Conservation (phyloP, 2,329 filamentous ascomycete genomes). For the Aspergillus brasiliensis region DNA sequence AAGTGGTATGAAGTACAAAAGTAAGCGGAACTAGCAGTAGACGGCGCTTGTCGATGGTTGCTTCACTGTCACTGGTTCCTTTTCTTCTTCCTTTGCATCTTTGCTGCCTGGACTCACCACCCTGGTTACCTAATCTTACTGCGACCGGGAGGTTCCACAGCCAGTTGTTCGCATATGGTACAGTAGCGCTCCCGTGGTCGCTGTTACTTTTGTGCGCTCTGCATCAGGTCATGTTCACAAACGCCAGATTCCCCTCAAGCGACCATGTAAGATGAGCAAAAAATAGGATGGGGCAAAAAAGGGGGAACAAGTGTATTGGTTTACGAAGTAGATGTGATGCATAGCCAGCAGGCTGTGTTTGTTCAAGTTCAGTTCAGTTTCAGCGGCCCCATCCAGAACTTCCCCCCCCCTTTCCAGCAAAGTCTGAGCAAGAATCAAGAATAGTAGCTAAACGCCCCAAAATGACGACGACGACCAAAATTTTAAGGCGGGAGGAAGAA, state of each 20-base stretch:
- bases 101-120: constrained; percentile 3
- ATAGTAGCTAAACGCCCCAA: not conserved
- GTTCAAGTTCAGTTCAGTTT: not conserved
- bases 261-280: too few relatives aligned
- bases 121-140: constrained; percentile 4
- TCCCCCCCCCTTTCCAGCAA: not conserved
- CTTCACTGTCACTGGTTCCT: not conserved
- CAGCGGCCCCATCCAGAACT: not conserved
- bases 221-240: not conserved
- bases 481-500: not conserved
- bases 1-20: too few relatives aligned
- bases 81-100: not conserved
- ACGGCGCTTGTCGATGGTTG: not conserved
- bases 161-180: constrained; percentile 15
- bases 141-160: constrained; percentile 16
- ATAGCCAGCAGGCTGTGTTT: not conserved
- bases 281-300: too few relatives aligned
- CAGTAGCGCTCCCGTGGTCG: not conserved
- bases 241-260: not conserved
- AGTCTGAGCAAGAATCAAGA: not conserved
- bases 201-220: not conserved
- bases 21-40: not conserved
- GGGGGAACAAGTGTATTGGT: too few relatives aligned
- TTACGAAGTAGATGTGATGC: not conserved
- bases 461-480: not conserved